Evolutionary conservation across 2,329 filamentous ascomycete species (phyloP).

Genomic region (Penicillium sp.): DNA sequence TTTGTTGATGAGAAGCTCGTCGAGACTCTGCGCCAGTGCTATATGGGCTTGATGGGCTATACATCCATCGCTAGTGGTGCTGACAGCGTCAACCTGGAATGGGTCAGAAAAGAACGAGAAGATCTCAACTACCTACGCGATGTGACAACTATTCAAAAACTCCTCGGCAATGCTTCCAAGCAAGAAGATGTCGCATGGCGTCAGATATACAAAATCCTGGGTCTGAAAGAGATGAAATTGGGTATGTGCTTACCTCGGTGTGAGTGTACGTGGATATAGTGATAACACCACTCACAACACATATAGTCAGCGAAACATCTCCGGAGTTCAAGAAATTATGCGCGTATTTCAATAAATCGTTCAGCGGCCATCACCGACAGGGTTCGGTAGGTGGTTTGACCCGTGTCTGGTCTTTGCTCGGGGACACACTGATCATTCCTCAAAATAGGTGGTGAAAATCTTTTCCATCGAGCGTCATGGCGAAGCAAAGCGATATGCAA

Average conservation of each 20-base stretch:
- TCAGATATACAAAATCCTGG: not conserved
- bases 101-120: no score
- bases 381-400: no score
- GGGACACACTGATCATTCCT: not conserved
- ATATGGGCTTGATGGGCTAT: no score
- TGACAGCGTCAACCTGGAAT: no score
- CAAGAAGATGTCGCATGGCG: not conserved
- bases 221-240: not conserved
- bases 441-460: constrained; percentile 3
- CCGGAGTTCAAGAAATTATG: not conserved
- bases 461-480: constrained; percentile 15
- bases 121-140: no score
- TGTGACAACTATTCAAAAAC: no score
- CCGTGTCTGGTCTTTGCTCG: no score
- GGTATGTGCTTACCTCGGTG: not conserved
- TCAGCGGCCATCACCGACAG: not conserved
- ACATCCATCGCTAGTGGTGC: no score
- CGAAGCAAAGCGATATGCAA: constrained; percentile 10
- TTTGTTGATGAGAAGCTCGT: no score
- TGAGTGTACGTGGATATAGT: not conserved
- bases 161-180: not conserved
- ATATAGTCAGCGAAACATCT: not conserved
- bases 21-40: no score
- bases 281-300: not conserved
- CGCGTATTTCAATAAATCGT: not conserved